A percentile compares a stretch with the other conserved stretches of the same genome.
These are phyloP conservation scores for Peronospora belbahrii DNA, from an alignment of 352 stramenopile genomes.

Conservation along the genomic window DNA sequence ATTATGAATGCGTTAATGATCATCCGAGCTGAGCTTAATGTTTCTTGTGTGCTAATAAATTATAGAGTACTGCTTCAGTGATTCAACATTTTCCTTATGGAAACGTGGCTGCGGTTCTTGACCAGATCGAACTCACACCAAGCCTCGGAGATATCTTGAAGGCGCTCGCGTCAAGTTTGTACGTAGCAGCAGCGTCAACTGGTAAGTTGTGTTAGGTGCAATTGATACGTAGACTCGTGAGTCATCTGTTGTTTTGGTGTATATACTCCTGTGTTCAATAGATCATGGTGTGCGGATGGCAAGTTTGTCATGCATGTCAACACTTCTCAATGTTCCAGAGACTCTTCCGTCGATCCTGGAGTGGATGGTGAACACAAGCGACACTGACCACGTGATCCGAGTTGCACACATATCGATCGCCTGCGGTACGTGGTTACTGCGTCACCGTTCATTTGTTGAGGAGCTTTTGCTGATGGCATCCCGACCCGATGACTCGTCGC, in stretches of 20 bases:
- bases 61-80: conserved; percentile 54
- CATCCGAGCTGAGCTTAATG: not conserved
- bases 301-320: conserved; percentile 71
- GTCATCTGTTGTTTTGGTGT: conserved; percentile 1
- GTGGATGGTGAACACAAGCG: conserved; percentile 61
- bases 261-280: conserved; percentile 4
- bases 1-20: not conserved
- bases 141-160: conserved; percentile 56
- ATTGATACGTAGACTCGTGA: not conserved
- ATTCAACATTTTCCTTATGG: conserved; percentile 76
- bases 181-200: conserved; percentile 42
- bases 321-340: conserved; percentile 66
- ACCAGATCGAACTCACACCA: conserved; percentile 45
- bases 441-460: conserved; percentile 62
- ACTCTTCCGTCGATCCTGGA: conserved; percentile 51
- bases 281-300: conserved; percentile 75
- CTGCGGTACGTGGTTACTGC: conserved; percentile 49
- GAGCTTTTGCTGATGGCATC: conserved; percentile 67
- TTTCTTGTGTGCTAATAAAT: not conserved
- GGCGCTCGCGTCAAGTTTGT: conserved; percentile 61
- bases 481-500: conserved; percentile 43
- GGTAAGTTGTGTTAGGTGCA: conserved; percentile 27
- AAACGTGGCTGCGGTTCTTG: conserved; percentile 42
- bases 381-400: conserved; percentile 34
- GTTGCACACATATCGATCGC: conserved; percentile 58